Evolutionary conservation across 371 early-diverging fungal species (phyloP).

Genomic region (Mucor circinelloides): DNA sequence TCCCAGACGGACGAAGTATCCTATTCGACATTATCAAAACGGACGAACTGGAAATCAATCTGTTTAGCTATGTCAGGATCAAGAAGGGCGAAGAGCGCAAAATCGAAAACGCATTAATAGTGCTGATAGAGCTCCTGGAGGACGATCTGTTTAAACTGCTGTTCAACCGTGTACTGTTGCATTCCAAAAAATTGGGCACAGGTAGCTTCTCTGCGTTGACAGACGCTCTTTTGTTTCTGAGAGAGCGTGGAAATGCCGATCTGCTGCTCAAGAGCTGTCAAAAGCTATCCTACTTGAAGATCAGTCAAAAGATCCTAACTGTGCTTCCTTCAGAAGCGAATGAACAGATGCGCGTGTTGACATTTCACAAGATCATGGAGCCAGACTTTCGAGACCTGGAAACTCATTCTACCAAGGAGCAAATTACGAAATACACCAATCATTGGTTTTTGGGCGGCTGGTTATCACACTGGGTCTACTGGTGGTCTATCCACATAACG

Average conservation of each 20-base stretch:
- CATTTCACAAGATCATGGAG: background rate
- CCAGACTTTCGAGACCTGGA: slow-evolving; percentile 8
- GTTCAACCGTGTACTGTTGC: slow-evolving; percentile 11
- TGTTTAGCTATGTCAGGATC: slow-evolving; percentile 11
- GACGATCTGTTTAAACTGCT: slow-evolving; percentile 8
- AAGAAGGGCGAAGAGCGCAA: background rate
- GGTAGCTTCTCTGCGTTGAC: slow-evolving; percentile 7
- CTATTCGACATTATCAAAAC: background rate
- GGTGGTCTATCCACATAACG: background rate
- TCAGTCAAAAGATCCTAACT: background rate
- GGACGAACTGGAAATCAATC: background rate
- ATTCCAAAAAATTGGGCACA: slow-evolving; percentile 4
- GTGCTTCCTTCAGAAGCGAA: background rate
- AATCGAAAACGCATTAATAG: slow-evolving; percentile 10
- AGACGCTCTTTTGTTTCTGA: slow-evolving; percentile 5
- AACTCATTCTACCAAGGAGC: slow-evolving; percentile 6
- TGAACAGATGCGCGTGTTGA: background rate
- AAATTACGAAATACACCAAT: slow-evolving; percentile 1
- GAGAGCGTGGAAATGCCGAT: slow-evolving; percentile 10
- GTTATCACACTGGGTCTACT: background rate
- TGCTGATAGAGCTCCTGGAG: background rate
- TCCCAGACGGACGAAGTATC: background rate
- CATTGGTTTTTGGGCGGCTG: background rate
- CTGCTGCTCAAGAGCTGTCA: slow-evolving; percentile 3
- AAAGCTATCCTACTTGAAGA: slow-evolving; percentile 11